Evolutionary conservation across 495 filamentous ascomycete genomes (phyloP).

Genomic region (Penicillium salamii): DNA sequence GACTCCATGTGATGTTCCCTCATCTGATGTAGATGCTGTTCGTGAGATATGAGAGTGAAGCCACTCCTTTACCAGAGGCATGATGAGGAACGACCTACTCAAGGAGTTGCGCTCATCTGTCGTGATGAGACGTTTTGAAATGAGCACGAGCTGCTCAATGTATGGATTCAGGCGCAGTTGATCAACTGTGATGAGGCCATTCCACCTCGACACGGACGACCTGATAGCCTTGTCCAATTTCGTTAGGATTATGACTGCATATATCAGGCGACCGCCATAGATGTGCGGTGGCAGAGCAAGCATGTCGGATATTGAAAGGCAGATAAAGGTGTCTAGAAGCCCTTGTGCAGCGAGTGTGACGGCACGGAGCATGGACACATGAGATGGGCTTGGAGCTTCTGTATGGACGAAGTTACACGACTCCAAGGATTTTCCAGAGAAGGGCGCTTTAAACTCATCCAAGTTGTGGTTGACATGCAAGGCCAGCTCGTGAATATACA

Average conservation of each 20-base stretch:
- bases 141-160: no score
- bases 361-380: no score
- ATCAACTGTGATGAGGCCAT: neutral
- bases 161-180: no score
- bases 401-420: slow-evolving; percentile 7
- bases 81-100: no score
- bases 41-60: no score
- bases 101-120: no score
- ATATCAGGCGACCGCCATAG: slow-evolving; percentile 15
- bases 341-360: no score
- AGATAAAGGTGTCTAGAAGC: slow-evolving; percentile 10
- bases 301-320: slow-evolving; percentile 12
- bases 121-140: no score
- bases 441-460: slow-evolving; percentile 14
- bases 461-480: slow-evolving; percentile 16
- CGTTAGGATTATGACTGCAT: slow-evolving; percentile 11
- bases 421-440: slow-evolving; percentile 11
- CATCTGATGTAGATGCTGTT: no score
- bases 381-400: no score
- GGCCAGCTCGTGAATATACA: slow-evolving; percentile 11
- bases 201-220: neutral
- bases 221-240: slow-evolving; percentile 11
- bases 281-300: slow-evolving; percentile 16
- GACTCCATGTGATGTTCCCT: no score
- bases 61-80: no score